Conservation (phyloP, 192 early-diverging fungal genomes). For the Lunasporangiospora selenospora region DNA sequence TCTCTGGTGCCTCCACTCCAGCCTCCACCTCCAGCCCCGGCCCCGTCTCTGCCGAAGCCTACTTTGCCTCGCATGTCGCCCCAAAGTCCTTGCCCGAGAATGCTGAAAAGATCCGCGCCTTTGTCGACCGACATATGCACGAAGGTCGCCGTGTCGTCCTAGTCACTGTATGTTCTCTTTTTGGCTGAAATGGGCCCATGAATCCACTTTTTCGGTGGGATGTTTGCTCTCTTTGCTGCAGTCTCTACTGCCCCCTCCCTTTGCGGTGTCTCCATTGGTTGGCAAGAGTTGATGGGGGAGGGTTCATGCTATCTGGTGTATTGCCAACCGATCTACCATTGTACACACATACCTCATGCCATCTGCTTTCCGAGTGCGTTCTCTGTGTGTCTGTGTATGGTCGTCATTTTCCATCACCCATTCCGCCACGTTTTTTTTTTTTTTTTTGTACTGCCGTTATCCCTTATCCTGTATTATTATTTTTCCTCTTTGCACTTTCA, state of each 20-base stretch:
- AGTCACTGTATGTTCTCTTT: slow-evolving; percentile 69
- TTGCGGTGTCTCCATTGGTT: no score
- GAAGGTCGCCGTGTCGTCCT: slow-evolving; percentile 77
- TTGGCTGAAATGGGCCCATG: background rate
- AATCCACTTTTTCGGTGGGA: background rate
- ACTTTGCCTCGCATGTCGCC: slow-evolving; percentile 73
- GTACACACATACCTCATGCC: no score
- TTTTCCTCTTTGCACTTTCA: background rate
- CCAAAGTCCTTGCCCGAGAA: slow-evolving; percentile 69
- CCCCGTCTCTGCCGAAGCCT: slow-evolving; percentile 63
- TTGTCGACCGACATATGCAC: slow-evolving; percentile 61
- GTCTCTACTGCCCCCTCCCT: no score
- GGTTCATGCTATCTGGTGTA: no score
- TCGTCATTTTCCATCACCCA: slow-evolving; percentile 12
- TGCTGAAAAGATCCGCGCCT: slow-evolving; percentile 60
- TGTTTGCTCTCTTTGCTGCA: background rate
- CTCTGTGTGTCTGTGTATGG: no score
- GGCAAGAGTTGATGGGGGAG: no score
- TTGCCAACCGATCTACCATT: no score
- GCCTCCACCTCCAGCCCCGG: slow-evolving; percentile 29
- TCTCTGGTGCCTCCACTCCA: slow-evolving; percentile 26
- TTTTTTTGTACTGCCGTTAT: background rate
- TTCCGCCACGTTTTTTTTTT: background rate
- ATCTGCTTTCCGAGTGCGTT: no score
- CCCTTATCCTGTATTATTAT: background rate